Percentiles rank a stretch among this genome's conserved stretches.
These are phyloP conservation scores for Paecilomyces sp. DNA, from an alignment of 2,329 filamentous ascomycete genomes.

Conservation along the genomic window DNA sequence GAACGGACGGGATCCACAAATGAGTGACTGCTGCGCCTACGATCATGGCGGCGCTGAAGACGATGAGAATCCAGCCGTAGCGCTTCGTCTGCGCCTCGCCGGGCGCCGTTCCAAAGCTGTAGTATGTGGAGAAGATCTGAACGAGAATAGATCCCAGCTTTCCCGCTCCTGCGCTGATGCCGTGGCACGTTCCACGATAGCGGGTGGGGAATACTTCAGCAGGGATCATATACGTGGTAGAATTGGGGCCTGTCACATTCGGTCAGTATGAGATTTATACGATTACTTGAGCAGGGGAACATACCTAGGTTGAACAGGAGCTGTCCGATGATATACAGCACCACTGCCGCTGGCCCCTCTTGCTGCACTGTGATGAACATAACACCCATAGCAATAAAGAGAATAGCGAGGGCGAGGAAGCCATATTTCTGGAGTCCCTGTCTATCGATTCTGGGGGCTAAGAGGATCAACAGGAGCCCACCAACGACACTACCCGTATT, in stretches of 20 bases:
- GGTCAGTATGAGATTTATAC: constrained; percentile 3
- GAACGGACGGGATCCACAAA: constrained; percentile 34
- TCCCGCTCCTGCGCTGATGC: constrained; percentile 46
- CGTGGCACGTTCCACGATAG: constrained; percentile 48
- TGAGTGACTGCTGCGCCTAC: constrained; percentile 33
- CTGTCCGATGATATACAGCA: constrained; percentile 40
- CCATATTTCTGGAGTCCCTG: constrained; percentile 37
- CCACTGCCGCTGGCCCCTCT: constrained; percentile 28
- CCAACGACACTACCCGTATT: constrained; percentile 38
- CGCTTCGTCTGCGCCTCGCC: constrained; percentile 24
- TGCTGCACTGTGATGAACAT: constrained; percentile 34
- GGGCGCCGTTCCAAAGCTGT: constrained; percentile 28
- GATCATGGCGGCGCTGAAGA: constrained; percentile 37
- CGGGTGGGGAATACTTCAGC: constrained; percentile 51
- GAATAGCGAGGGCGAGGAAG: constrained; percentile 34
- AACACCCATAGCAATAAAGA: constrained; percentile 37
- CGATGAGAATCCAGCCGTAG: constrained; percentile 33
- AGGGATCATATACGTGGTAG: constrained; percentile 43
- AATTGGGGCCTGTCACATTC: constrained; percentile 24
- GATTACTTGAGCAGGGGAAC: not conserved
- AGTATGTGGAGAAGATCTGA: constrained; percentile 33
- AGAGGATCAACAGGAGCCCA: constrained; percentile 32
- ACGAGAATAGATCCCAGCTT: constrained; percentile 46
- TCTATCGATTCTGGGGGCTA: constrained; percentile 34
- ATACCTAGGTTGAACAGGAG: constrained; percentile 43